Percentiles rank a stretch among this genome's conserved stretches.
phyloP scores from a whole-genome alignment of 1,284 basidiomycete species.

The Boletus semigastroideus region DNA sequence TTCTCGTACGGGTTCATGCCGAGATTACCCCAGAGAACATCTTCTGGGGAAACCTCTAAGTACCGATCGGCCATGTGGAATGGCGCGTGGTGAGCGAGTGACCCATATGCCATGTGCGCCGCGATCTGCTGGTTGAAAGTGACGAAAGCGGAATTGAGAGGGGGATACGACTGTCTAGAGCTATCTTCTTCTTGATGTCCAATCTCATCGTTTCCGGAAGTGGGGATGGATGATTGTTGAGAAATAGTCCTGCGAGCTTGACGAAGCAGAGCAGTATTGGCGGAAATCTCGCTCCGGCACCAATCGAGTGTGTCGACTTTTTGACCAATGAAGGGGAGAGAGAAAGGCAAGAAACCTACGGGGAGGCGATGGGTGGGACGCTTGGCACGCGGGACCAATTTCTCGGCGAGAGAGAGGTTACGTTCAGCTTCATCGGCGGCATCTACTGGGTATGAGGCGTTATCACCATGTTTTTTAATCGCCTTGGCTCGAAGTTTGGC shows the following conservation, averaged over 20 bases:
- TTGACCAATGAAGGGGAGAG: conserved; percentile 66
- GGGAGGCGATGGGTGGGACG: conserved; percentile 82
- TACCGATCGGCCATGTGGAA: conserved; percentile 71
- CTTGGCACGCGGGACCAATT: conserved; percentile 63
- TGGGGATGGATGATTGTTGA: conserved; percentile 14
- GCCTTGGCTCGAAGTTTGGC: conserved; percentile 62
- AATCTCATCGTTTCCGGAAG: conserved; percentile 22
- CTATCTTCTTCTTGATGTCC: conserved; percentile 20
- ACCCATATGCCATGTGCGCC: conserved; percentile 81
- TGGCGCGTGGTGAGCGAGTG: conserved; percentile 74
- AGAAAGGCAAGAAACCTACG: conserved; percentile 53
- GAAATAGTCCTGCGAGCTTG: conserved; percentile 44
- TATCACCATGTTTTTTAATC: conserved; percentile 37
- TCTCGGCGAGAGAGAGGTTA: conserved; percentile 46
- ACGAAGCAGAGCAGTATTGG: conserved; percentile 51
- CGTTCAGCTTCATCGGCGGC: conserved; percentile 43
- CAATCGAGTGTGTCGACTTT: conserved; percentile 94
- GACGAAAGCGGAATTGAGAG: conserved; percentile 85
- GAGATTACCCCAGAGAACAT: conserved; percentile 91
- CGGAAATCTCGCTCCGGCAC: conserved; percentile 71
- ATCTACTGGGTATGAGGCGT: conserved; percentile 15
- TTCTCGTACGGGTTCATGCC: conserved; percentile 89
- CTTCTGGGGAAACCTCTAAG: conserved; percentile 76
- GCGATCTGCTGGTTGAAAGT: conserved; percentile 94
- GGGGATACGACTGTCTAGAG: conserved; percentile 55